Base-by-base conservation (phyloP, 768 basidiomycete species). In the Lactarius evosmus region DNA sequence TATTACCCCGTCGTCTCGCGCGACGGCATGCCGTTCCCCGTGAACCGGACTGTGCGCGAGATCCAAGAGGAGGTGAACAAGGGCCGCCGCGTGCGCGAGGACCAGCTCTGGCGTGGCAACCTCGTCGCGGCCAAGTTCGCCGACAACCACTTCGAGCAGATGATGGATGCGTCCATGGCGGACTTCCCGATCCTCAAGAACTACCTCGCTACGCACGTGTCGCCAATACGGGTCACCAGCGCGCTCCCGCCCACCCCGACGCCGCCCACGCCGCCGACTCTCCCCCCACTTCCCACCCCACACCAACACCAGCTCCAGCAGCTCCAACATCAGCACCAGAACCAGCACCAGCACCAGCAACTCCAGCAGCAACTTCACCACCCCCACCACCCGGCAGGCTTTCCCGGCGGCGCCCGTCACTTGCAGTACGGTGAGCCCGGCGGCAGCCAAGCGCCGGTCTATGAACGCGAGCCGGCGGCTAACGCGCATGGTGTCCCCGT, bases 121-220 rank as follows among this genome's bases (percentile, higher is more conserved):
- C 81, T 93, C 59, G 78, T 93, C 67, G 77, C 91, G 50, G 89
- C 86, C 44, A 93, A 92, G 74, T 93, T 82, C 66, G 72, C 71
- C 46, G 80, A 82, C 69, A 72, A 73, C 33, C 73, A 75, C 7
- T 82, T 79, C 72, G 74, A 76, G 2, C 75, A 74, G 38, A 83
- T 92, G 83, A 83, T 85, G 25, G 80, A 91, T 71, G 85, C 83
- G 27, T 85, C 87, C n/a, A 91, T 91, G 82, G 86, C 90, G 40
- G 91, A 92, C 71, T 93, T 91, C 67, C 87, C 91, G 2, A 83
- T 93, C 66, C 74, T 93, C 65, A 87, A 89, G 72, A 93, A 93
- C 72, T 91, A 86, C 72, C 82, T 93, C 61, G 76, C 85, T 69
- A 88, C 84, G 46, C 87, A 88, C 71, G 80, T 80, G 33, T 81